phyloP scores from a whole-genome alignment of 352 stramenopile genomes.

The Phytopythium boreale region DNA sequence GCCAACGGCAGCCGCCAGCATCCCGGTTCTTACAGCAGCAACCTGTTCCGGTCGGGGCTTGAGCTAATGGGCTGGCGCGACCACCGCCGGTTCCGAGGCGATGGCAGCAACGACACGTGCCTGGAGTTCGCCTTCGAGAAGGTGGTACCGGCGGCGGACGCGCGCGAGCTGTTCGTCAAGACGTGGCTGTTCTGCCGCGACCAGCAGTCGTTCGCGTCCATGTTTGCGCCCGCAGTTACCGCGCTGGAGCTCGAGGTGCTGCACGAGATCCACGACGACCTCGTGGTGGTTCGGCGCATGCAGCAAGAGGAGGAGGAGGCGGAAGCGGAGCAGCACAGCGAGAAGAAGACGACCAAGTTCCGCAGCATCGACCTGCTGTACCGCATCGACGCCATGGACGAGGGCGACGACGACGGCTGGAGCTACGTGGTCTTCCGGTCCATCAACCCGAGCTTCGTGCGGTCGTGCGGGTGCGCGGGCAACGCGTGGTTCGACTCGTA shows the following conservation, averaged over 20 bases:
- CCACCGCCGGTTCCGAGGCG: slow-evolving; percentile 13
- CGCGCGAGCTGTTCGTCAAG: slow-evolving; percentile 23
- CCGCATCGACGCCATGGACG: slow-evolving; percentile 23
- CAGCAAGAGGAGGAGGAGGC: slow-evolving; percentile 19
- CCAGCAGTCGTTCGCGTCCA: slow-evolving; percentile 18
- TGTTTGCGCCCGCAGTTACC: slow-evolving; percentile 20
- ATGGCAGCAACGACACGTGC: slow-evolving; percentile 9
- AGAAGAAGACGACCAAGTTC: slow-evolving; percentile 19
- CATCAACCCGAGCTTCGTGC: slow-evolving; percentile 28
- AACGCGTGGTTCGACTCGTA: slow-evolving; percentile 35
- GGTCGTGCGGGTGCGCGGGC: slow-evolving; percentile 22
- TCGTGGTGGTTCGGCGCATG: slow-evolving; percentile 32
- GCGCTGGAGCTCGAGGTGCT: slow-evolving; percentile 28
- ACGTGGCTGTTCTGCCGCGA: slow-evolving; percentile 30
- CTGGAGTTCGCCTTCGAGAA: slow-evolving; percentile 33
- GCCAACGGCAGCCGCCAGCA: neutral
- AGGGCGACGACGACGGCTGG: slow-evolving; percentile 7
- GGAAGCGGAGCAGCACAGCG: slow-evolving; percentile 1
- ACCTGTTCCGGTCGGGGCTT: neutral
- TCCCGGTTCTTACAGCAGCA: neutral
- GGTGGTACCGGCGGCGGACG: slow-evolving; percentile 10
- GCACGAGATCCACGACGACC: slow-evolving; percentile 31
- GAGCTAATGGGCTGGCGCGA: slow-evolving; percentile 31
- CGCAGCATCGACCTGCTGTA: slow-evolving; percentile 34
- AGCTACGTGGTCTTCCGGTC: slow-evolving; percentile 30